Evolutionary conservation across 768 basidiomycete species (phyloP).

Genomic region (Amyloporia xantha): DNA sequence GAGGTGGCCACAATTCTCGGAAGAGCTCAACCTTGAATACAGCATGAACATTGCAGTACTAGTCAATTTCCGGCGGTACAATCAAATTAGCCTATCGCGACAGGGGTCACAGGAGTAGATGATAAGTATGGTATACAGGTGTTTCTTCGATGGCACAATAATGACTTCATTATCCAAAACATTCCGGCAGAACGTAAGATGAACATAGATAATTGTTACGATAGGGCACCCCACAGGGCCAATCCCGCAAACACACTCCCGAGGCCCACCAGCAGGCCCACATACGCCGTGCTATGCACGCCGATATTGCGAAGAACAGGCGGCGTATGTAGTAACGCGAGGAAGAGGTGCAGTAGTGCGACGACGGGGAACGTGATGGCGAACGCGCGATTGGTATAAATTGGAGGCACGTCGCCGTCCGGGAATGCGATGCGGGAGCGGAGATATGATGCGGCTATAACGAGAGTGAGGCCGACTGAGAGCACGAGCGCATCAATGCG

Average conservation of each 20-base stretch:
- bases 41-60: no score
- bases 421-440: conserved; percentile 38
- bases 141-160: no score
- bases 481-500: conserved; percentile 69
- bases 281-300: conserved; percentile 70
- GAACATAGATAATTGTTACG: no score
- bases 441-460: conserved; percentile 57
- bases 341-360: conserved; percentile 35
- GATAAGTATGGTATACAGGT: no score
- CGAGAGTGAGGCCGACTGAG: conserved; percentile 58
- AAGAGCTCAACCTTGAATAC: no score
- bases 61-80: no score
- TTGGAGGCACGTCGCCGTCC: conserved; percentile 6
- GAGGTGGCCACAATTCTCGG: no score
- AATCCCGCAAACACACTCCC: conserved; percentile 69
- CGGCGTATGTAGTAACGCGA: conserved; percentile 62
- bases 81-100: no score
- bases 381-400: conserved; percentile 19
- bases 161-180: no score
- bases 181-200: no score
- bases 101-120: no score
- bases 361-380: conserved; percentile 24
- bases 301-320: conserved; percentile 65
- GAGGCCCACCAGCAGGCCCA: conserved; percentile 57
- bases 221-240: conserved; percentile 64